Evolutionary conservation across 2,329 filamentous ascomycete genomes (phyloP).

Genomic region (Aschersonia sp.): DNA sequence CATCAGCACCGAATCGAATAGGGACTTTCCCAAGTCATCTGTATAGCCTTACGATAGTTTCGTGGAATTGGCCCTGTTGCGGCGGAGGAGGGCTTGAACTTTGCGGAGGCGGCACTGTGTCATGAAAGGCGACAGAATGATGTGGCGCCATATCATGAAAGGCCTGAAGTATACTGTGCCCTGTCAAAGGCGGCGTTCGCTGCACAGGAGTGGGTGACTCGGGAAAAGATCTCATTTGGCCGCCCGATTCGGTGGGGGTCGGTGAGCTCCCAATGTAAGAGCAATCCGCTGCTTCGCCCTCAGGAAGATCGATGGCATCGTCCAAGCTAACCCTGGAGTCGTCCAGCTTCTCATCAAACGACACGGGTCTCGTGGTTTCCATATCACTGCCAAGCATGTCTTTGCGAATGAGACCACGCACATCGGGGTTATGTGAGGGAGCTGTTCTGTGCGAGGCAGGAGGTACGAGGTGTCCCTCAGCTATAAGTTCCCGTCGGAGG

Average conservation of each 20-base stretch:
- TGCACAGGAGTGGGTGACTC: constrained; percentile 5
- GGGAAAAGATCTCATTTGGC: neutral
- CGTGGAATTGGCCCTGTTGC: too few species aligned
- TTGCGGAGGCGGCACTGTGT: too few species aligned
- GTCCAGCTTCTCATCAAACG: constrained; percentile 16
- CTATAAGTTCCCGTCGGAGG: constrained; percentile 17
- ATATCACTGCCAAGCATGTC: constrained; percentile 11
- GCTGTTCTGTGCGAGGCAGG: constrained; percentile 16
- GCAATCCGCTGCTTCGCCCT: constrained; percentile 3
- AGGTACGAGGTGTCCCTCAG: constrained; percentile 27
- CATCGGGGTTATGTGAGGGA: constrained; percentile 8
- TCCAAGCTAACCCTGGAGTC: constrained; percentile 17
- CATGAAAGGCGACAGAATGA: too few species aligned
- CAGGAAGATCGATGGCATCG: constrained; percentile 3
- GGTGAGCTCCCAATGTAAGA: neutral
- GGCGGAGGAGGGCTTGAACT: too few species aligned
- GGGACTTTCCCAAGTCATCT: too few species aligned
- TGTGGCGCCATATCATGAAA: too few species aligned
- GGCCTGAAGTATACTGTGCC: too few species aligned
- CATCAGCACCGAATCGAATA: too few species aligned
- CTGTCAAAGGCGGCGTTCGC: neutral
- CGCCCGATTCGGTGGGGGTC: constrained; percentile 3
- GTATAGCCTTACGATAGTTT: too few species aligned
- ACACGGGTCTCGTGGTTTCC: constrained; percentile 13
- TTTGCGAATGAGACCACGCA: constrained; percentile 19